Conservation (phyloP, 768 basidiomycete genomes). For the Austroboletus festivus region DNA sequence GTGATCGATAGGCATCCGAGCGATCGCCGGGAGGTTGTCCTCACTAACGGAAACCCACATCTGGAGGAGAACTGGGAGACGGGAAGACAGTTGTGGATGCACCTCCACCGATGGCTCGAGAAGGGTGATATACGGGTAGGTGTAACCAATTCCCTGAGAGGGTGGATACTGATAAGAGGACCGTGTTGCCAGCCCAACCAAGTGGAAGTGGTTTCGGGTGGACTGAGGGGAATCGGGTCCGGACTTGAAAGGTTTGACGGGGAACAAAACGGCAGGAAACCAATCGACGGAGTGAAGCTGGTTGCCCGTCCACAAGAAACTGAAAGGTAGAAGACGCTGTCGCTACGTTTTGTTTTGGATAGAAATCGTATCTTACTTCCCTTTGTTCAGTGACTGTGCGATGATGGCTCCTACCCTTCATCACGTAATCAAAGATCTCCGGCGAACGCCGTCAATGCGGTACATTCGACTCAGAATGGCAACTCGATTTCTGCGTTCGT, state of each 20-base stretch:
- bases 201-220: slow-evolving; percentile 39
- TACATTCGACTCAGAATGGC: slow-evolving; percentile 30
- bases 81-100: slow-evolving; percentile 30
- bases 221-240: slow-evolving; percentile 40
- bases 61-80: slow-evolving; percentile 33
- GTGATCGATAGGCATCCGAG: slow-evolving; percentile 26
- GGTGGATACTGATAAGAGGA: background rate
- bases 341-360: slow-evolving; percentile 15
- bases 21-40: slow-evolving; percentile 30
- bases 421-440: slow-evolving; percentile 25
- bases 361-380: slow-evolving; percentile 24
- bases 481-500: slow-evolving; percentile 29
- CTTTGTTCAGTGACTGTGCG: slow-evolving; percentile 22
- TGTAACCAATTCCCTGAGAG: background rate
- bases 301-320: slow-evolving; percentile 44
- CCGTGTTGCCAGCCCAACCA: slow-evolving; percentile 38
- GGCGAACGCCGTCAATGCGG: slow-evolving; percentile 32
- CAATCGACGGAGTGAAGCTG: slow-evolving; percentile 45
- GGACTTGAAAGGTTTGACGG: slow-evolving; percentile 42
- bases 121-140: slow-evolving; percentile 32
- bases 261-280: no score
- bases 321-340: slow-evolving; percentile 29
- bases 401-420: slow-evolving; percentile 11
- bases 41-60: slow-evolving; percentile 33
- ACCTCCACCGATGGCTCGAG: slow-evolving; percentile 29